phyloP scores from a whole-genome alignment of 805 yeast species.

The Blastobotrys muscicola region DNA sequence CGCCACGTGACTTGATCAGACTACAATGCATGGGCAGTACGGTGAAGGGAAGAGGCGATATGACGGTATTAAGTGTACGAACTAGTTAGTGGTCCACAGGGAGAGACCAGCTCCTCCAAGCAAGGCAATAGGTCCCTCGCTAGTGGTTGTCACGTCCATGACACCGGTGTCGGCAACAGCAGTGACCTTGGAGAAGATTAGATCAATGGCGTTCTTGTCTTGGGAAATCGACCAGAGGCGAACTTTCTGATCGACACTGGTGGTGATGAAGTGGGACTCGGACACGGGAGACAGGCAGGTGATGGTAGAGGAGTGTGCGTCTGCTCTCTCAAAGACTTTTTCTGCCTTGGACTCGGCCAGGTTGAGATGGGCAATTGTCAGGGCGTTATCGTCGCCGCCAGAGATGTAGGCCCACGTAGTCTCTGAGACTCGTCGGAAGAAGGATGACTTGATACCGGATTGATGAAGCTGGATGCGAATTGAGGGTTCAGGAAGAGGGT shows the following conservation, averaged over 20 bases:
- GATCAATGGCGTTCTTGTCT: conserved; percentile 17
- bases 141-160: conserved; percentile 31
- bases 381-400: conserved; percentile 91
- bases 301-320: conserved; percentile 82
- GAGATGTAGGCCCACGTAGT: conserved; percentile 37
- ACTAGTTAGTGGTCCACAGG: background rate
- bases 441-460: conserved; percentile 65
- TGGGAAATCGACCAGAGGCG: conserved; percentile 49
- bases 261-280: conserved; percentile 34
- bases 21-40: too few relatives aligned
- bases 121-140: conserved; percentile 29
- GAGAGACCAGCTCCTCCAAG: conserved; percentile 84
- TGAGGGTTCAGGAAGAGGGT: conserved; percentile 3
- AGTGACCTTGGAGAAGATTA: conserved; percentile 45
- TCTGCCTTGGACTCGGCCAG: conserved; percentile 17
- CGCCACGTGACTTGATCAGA: too few relatives aligned
- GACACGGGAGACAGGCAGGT: conserved; percentile 40
- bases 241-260: conserved; percentile 78
- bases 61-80: too few relatives aligned
- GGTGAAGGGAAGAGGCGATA: too few relatives aligned
- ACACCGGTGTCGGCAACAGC: conserved; percentile 91
- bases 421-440: conserved; percentile 15
- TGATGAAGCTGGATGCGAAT: conserved; percentile 55
- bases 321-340: conserved; percentile 26
- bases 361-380: conserved; percentile 35